A percentile compares a stretch with the other conserved stretches of the same genome.
Conservation (phyloP, 495 filamentous ascomycete genomes). For the Penicillium dipodomyicola region DNA sequence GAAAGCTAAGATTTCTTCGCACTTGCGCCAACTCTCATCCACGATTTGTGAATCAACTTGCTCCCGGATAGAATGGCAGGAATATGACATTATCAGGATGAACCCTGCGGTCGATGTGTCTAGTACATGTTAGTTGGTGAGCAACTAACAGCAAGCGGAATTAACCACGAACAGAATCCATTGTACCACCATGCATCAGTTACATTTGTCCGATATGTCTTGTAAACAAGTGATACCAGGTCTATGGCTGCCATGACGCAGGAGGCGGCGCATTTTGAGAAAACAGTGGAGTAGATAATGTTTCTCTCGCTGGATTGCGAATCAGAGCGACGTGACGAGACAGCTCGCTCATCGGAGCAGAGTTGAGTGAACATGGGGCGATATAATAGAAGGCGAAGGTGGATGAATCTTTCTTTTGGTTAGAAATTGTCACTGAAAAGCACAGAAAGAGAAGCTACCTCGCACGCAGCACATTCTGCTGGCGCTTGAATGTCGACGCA, state of each 20-base stretch:
- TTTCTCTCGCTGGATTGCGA: slow-evolving; percentile 17
- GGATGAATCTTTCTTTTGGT: slow-evolving; percentile 32
- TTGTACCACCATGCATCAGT: slow-evolving; percentile 51
- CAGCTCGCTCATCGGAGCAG: slow-evolving; percentile 34
- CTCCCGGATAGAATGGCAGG: slow-evolving; percentile 28
- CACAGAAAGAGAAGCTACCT: slow-evolving; percentile 24
- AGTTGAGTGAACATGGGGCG: slow-evolving; percentile 48
- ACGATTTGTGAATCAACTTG: slow-evolving; percentile 18
- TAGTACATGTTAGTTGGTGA: slow-evolving; percentile 12
- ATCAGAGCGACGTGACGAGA: slow-evolving; percentile 12
- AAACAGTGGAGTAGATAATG: slow-evolving; percentile 38
- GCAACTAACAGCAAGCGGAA: neutral
- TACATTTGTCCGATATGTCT: slow-evolving; percentile 36
- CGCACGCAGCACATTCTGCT: slow-evolving; percentile 42
- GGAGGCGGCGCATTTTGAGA: slow-evolving; percentile 35
- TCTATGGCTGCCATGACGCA: slow-evolving; percentile 43
- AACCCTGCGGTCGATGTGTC: slow-evolving; percentile 45
- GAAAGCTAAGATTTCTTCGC: slow-evolving; percentile 26
- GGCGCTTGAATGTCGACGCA: slow-evolving; percentile 30
- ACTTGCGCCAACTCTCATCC: slow-evolving; percentile 32
- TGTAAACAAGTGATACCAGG: slow-evolving; percentile 36
- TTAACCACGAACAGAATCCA: slow-evolving; percentile 38
- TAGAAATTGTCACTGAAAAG: slow-evolving; percentile 1
- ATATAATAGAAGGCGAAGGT: slow-evolving; percentile 46
- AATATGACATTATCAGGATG: slow-evolving; percentile 40